Evolutionary conservation across 768 basidiomycete genomes (phyloP).

Genomic region (Kwoniella newhampshirensis): DNA sequence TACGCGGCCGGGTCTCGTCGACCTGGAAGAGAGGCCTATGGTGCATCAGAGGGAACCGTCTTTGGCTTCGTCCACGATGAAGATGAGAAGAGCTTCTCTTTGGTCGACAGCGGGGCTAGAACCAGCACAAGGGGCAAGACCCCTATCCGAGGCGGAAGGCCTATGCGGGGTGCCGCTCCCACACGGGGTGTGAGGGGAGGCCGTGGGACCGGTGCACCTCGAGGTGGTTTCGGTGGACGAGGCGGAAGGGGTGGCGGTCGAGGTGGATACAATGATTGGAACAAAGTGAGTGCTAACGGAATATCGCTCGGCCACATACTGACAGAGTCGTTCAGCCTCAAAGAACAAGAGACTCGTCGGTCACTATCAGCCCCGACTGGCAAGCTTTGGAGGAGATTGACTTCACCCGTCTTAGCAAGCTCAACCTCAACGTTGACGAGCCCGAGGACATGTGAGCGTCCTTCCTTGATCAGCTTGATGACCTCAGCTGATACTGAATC

Average conservation of each 20-base stretch:
- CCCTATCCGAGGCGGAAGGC: slow-evolving; percentile 19
- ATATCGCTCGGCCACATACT: neutral
- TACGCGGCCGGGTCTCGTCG: slow-evolving; percentile 20
- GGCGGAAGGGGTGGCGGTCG: slow-evolving; percentile 42
- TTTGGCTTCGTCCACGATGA: slow-evolving; percentile 98
- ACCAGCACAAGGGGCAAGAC: slow-evolving; percentile 23
- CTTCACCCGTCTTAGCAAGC: slow-evolving; percentile 84
- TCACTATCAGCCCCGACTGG: slow-evolving; percentile 90
- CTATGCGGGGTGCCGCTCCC: slow-evolving; percentile 32
- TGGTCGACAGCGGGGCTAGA: slow-evolving; percentile 74
- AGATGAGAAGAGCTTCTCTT: slow-evolving; percentile 93
- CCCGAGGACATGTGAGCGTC: slow-evolving; percentile 78
- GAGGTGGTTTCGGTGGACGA: slow-evolving; percentile 35
- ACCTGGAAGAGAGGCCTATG: slow-evolving; percentile 71
- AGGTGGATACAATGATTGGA: slow-evolving; percentile 72
- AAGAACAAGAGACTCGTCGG: slow-evolving; percentile 86
- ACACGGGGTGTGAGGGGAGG: slow-evolving; percentile 56
- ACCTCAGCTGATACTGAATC: neutral
- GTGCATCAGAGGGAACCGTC: slow-evolving; percentile 71
- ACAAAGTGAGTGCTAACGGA: slow-evolving; percentile 64
- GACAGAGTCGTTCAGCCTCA: slow-evolving; percentile 57
- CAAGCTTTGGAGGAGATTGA: slow-evolving; percentile 95
- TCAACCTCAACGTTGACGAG: slow-evolving; percentile 89
- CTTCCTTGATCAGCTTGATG: neutral
- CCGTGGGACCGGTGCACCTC: slow-evolving; percentile 20